Percentiles rank a stretch among this genome's conserved stretches.
phyloP scores from a whole-genome alignment of 352 stramenopile species.

The Phytophthora brassicae region DNA sequence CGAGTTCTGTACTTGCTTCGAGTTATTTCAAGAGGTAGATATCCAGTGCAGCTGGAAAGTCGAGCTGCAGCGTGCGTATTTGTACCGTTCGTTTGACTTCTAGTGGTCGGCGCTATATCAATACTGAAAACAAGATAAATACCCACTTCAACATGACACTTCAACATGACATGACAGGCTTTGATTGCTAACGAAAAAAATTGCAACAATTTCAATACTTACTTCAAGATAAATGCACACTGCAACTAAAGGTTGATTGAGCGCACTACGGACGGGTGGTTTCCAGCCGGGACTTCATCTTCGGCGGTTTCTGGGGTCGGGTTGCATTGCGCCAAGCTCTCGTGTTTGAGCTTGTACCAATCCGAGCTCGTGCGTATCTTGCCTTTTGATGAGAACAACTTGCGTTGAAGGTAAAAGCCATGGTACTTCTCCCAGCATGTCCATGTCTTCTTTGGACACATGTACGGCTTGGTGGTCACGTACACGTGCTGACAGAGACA shows the following conservation, averaged over 20 bases:
- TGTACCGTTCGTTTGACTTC: not conserved
- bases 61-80: not conserved
- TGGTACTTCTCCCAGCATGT: slow-evolving; percentile 17
- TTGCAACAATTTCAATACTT: not conserved
- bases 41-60: not conserved
- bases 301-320: not conserved
- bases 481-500: slow-evolving; percentile 1
- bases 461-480: slow-evolving; percentile 2
- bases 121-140: slow-evolving; percentile 1
- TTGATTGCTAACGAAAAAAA: not conserved
- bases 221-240: not conserved
- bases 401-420: too few relatives aligned
- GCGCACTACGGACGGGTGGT: not conserved
- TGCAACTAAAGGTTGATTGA: not conserved
- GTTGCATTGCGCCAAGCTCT: not conserved
- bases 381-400: slow-evolving; percentile 8
- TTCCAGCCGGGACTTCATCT: not conserved
- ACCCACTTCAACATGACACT: slow-evolving; percentile 3
- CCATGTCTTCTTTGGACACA: slow-evolving; percentile 11
- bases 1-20: not conserved
- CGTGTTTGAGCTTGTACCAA: slow-evolving; percentile 4
- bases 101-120: not conserved
- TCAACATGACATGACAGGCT: not conserved
- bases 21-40: not conserved
- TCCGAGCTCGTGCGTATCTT: slow-evolving; percentile 7